phyloP scores from a whole-genome alignment of 768 basidiomycete species.

The Mrakia hoshinonis region DNA sequence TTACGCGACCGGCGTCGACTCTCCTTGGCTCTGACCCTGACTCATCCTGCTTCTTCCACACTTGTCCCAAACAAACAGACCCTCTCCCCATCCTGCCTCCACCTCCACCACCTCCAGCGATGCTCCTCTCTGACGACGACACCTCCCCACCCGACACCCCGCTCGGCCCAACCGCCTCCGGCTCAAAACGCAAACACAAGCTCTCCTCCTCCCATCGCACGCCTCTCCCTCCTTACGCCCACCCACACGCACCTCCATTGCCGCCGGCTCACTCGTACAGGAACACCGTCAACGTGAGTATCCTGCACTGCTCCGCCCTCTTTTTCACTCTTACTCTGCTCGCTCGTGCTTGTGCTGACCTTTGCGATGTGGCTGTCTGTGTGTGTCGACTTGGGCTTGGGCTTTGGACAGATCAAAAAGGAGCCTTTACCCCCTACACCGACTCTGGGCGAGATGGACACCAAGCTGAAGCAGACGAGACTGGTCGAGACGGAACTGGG shows the following conservation, averaged over 20 bases:
- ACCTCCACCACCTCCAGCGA: neutral
- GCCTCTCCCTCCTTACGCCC: constrained; percentile 2
- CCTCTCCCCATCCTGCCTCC: constrained; percentile 4
- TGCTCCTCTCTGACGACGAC: constrained; percentile 15
- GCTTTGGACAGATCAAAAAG: neutral
- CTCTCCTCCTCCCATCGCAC: neutral
- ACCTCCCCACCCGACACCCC: neutral
- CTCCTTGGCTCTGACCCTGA: neutral
- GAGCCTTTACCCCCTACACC: neutral
- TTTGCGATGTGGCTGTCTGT: neutral
- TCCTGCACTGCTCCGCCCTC: neutral
- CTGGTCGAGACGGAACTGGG: constrained; percentile 5
- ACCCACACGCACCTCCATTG: constrained; percentile 8
- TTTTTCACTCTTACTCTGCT: neutral
- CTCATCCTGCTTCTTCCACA: neutral
- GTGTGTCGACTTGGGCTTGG: neutral
- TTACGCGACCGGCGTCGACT: no score
- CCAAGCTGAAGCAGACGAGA: constrained; percentile 12
- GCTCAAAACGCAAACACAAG: neutral
- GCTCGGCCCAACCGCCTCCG: neutral
- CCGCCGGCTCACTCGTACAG: constrained; percentile 5
- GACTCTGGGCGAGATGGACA: constrained; percentile 7
- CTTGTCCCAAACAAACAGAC: neutral
- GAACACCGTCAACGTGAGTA: neutral
- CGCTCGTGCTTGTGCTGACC: neutral